phyloP scores from a whole-genome alignment of 495 filamentous ascomycete species.

The Massariosphaeria phaeospora region DNA sequence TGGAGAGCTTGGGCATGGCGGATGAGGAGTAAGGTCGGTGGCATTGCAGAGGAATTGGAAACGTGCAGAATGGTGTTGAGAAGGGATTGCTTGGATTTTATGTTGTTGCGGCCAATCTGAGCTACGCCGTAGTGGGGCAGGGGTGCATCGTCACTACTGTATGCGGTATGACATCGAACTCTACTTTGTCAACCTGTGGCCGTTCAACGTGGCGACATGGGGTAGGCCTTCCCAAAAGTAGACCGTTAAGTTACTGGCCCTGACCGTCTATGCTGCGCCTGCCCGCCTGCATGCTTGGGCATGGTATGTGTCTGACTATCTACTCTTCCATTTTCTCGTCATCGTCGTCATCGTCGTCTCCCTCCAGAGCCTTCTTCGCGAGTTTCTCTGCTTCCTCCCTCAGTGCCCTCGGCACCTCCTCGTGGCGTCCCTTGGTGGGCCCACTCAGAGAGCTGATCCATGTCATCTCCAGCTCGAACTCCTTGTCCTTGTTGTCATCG shows the following conservation, averaged over 20 bases:
- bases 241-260: no score
- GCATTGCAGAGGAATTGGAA: slow-evolving; percentile 6
- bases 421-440: slow-evolving; percentile 84
- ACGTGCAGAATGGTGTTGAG: slow-evolving; percentile 26
- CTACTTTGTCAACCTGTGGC: no score
- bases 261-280: slow-evolving; percentile 23
- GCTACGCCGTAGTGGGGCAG: slow-evolving; percentile 59
- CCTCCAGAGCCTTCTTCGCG: slow-evolving; percentile 45
- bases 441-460: slow-evolving; percentile 82
- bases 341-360: slow-evolving; percentile 43
- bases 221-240: background rate
- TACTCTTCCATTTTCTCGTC: slow-evolving; percentile 43
- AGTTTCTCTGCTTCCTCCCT: slow-evolving; percentile 79
- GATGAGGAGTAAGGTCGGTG: slow-evolving; percentile 25
- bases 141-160: slow-evolving; percentile 49
- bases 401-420: slow-evolving; percentile 84
- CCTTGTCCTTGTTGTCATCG: slow-evolving; percentile 96
- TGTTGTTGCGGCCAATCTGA: no score
- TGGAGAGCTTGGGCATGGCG: slow-evolving; percentile 26
- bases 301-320: slow-evolving; percentile 22
- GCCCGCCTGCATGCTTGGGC: slow-evolving; percentile 9
- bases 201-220: no score
- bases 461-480: slow-evolving; percentile 98
- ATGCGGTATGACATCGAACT: no score
- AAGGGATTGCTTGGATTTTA: slow-evolving; percentile 52